phyloP scores from a whole-genome alignment of 169 alveolate genomes.

The Hammondia hammondi region DNA sequence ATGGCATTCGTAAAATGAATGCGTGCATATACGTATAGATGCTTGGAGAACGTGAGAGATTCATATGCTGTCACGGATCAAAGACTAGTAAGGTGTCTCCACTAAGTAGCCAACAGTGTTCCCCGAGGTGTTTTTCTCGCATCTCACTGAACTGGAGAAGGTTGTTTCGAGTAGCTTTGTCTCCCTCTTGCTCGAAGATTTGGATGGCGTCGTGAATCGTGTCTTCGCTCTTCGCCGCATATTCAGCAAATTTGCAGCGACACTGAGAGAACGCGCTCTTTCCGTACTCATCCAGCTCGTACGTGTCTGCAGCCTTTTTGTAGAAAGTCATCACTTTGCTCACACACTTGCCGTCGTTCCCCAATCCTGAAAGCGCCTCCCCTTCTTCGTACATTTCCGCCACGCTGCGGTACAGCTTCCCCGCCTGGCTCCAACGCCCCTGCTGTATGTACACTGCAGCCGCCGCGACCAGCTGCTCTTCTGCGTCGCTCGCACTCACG shows the following conservation, averaged over 20 bases:
- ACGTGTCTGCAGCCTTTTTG: slow-evolving; percentile 34
- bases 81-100: not conserved
- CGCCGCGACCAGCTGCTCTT: slow-evolving; percentile 3
- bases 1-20: no score
- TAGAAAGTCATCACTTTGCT: not conserved
- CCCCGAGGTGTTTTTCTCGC: not conserved
- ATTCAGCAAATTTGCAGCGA: slow-evolving; percentile 42
- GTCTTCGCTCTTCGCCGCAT: slow-evolving; percentile 28
- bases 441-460: slow-evolving; percentile 1
- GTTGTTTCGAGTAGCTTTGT: slow-evolving; percentile 45
- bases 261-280: slow-evolving; percentile 40
- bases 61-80: no score
- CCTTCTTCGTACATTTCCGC: slow-evolving; percentile 45
- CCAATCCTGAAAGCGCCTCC: not conserved
- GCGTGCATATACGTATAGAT: not conserved
- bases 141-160: slow-evolving; percentile 46
- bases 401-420: slow-evolving; percentile 29
- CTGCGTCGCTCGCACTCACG: not conserved
- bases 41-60: no score
- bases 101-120: not conserved
- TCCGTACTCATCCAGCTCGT: slow-evolving; percentile 47
- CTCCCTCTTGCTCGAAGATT: slow-evolving; percentile 49
- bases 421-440: slow-evolving; percentile 46
- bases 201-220: slow-evolving; percentile 18
- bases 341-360: not conserved